phyloP scores from a whole-genome alignment of 306 rosid species.

The Prunus campanulata region DNA sequence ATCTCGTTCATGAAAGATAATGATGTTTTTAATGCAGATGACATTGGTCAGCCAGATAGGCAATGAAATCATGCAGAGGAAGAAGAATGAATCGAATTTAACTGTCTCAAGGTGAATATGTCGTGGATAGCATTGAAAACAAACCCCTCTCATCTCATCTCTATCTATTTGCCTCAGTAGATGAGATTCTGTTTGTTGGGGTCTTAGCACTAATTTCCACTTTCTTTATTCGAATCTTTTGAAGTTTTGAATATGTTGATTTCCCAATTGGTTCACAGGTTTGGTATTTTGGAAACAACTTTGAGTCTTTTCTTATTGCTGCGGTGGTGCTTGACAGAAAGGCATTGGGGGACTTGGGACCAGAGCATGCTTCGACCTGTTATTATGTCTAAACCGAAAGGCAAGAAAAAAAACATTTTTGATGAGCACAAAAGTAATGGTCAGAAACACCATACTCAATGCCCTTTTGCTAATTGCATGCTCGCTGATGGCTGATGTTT shows the following conservation, averaged over 20 bases:
- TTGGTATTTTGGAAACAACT: slow-evolving; percentile 89
- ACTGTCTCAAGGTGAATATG: slow-evolving; percentile 91
- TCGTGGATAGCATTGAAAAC: slow-evolving; percentile 82
- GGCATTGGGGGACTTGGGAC: slow-evolving; percentile 78
- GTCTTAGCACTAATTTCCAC: neutral
- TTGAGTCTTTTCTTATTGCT: slow-evolving; percentile 87
- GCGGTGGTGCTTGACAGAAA: slow-evolving; percentile 76
- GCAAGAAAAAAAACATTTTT: slow-evolving; percentile 63
- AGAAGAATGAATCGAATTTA: slow-evolving; percentile 65
- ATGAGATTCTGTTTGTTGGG: neutral
- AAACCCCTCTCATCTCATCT: slow-evolving; percentile 62
- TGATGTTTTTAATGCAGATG: no score
- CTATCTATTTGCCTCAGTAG: slow-evolving; percentile 27
- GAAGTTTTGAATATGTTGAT: neutral
- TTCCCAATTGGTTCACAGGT: slow-evolving; percentile 34
- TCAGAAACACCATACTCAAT: slow-evolving; percentile 51
- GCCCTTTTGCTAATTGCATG: slow-evolving; percentile 20
- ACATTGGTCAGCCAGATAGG: slow-evolving; percentile 51
- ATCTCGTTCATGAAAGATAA: no score
- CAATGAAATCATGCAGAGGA: slow-evolving; percentile 87
- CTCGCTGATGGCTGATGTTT: neutral
- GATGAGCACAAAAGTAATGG: slow-evolving; percentile 78
- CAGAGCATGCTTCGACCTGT: slow-evolving; percentile 35
- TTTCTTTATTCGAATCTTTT: neutral
- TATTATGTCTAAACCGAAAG: slow-evolving; percentile 64